Evolutionary conservation across 768 basidiomycete species (phyloP).

Genomic region (Russula virescens): DNA sequence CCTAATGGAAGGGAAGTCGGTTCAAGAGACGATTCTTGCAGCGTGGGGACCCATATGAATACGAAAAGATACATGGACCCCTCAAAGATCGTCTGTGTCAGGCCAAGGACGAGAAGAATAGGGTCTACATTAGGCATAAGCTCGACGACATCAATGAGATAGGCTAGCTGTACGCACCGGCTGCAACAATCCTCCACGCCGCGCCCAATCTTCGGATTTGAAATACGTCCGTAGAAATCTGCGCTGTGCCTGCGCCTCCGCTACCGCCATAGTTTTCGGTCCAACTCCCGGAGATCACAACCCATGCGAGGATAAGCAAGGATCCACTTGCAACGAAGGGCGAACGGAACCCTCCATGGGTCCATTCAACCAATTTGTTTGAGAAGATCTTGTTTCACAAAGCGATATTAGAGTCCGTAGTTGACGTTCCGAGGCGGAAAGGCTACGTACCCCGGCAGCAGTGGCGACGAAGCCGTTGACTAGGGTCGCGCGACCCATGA

Average conservation of each 20-base stretch:
- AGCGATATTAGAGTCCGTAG: neutral
- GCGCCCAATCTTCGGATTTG: constrained; percentile 48
- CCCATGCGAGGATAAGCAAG: constrained; percentile 48
- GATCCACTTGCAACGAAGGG: constrained; percentile 63
- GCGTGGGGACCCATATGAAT: constrained; percentile 73
- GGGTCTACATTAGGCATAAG: constrained; percentile 40
- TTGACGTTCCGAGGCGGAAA: neutral
- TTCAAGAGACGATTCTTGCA: constrained; percentile 53
- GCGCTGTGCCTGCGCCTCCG: constrained; percentile 25
- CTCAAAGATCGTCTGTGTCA: constrained; percentile 78
- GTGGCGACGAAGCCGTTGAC: constrained; percentile 71
- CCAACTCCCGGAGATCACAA: constrained; percentile 56
- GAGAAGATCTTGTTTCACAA: constrained; percentile 17
- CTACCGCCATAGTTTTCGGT: constrained; percentile 62
- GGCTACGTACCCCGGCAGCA: constrained; percentile 50
- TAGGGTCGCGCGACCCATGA: constrained; percentile 69
- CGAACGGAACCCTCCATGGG: constrained; percentile 44
- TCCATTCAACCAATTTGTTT: constrained; percentile 54
- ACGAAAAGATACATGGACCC: constrained; percentile 85
- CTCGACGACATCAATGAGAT: neutral
- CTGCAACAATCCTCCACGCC: constrained; percentile 50
- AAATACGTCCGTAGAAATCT: constrained; percentile 36
- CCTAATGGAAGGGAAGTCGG: constrained; percentile 54
- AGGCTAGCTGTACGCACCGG: constrained; percentile 10
- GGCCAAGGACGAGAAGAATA: constrained; percentile 54